Conservation (phyloP, 352 stramenopile species). For the Pythium folliculosum region DNA sequence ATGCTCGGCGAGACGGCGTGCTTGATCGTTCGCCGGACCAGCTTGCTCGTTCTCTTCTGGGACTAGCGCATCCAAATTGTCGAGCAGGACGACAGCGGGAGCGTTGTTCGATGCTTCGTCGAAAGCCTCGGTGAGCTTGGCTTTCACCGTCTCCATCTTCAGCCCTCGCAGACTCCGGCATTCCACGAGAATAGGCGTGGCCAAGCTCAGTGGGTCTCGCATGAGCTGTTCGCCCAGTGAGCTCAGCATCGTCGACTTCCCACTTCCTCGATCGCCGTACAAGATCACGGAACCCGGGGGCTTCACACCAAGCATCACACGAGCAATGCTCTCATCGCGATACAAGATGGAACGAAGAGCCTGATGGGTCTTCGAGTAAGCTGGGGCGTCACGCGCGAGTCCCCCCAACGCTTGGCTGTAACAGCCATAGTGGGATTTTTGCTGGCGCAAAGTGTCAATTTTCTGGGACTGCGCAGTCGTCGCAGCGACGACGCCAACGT, state of each 20-base stretch:
- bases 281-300: constrained; percentile 65
- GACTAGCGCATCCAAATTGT: constrained; percentile 85
- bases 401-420: constrained; percentile 21
- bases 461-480: constrained; percentile 21
- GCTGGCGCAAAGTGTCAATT: constrained; percentile 6
- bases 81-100: constrained; percentile 69
- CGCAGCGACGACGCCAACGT: constrained; percentile 40
- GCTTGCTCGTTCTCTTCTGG: constrained; percentile 78
- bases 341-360: constrained; percentile 53
- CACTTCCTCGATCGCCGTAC: constrained; percentile 71
- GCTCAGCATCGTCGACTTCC: constrained; percentile 75
- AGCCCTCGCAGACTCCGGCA: constrained; percentile 75
- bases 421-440: background rate
- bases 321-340: constrained; percentile 45
- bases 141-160: constrained; percentile 88
- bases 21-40: constrained; percentile 81
- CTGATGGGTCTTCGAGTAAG: constrained; percentile 48
- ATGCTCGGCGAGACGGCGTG: constrained; percentile 80
- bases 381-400: constrained; percentile 44
- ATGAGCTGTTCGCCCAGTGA: constrained; percentile 45
- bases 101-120: constrained; percentile 46
- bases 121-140: constrained; percentile 58
- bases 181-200: constrained; percentile 50
- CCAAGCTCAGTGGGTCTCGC: constrained; percentile 37
- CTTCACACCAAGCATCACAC: constrained; percentile 62